These are phyloP conservation scores for Agrocybe pediades DNA, from an alignment of 768 basidiomycete genomes.

Conservation along the genomic window DNA sequence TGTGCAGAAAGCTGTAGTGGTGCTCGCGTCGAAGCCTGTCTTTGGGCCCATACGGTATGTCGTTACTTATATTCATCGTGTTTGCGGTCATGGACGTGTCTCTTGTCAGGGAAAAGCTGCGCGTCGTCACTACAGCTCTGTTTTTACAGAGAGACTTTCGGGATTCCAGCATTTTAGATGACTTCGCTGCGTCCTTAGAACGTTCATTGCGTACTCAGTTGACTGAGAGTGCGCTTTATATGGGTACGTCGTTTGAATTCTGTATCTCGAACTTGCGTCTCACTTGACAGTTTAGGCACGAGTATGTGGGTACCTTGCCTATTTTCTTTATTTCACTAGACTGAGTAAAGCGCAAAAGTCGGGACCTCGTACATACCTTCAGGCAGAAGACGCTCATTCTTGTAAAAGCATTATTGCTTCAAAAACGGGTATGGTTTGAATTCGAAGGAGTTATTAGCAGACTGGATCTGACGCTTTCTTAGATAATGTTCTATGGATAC, in stretches of 20 bases:
- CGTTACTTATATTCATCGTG: neutral
- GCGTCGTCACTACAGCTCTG: neutral
- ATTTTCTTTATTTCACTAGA: constrained; percentile 1
- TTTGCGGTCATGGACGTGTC: neutral
- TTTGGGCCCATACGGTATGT: constrained; percentile 89
- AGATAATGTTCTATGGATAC: constrained; percentile 97
- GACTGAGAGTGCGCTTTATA: constrained; percentile 93
- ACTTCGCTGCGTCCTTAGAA: constrained; percentile 82
- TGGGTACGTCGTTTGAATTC: constrained; percentile 60
- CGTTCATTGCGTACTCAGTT: constrained; percentile 72
- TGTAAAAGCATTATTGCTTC: constrained; percentile 93
- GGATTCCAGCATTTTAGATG: constrained; percentile 85
- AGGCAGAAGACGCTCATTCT: constrained; percentile 90
- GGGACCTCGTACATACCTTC: constrained; percentile 93
- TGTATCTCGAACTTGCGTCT: neutral
- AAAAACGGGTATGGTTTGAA: constrained; percentile 71
- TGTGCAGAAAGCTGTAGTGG: constrained; percentile 97
- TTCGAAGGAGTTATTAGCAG: neutral
- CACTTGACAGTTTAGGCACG: constrained; percentile 49
- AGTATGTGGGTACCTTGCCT: constrained; percentile 53
- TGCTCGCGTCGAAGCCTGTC: constrained; percentile 86
- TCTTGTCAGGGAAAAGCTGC: neutral
- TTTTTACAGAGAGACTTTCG: constrained; percentile 65
- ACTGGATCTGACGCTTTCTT: constrained; percentile 6
- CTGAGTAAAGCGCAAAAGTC: constrained; percentile 40